Conservation (phyloP, 2,329 filamentous ascomycete species). For the Alternaria triticina region DNA sequence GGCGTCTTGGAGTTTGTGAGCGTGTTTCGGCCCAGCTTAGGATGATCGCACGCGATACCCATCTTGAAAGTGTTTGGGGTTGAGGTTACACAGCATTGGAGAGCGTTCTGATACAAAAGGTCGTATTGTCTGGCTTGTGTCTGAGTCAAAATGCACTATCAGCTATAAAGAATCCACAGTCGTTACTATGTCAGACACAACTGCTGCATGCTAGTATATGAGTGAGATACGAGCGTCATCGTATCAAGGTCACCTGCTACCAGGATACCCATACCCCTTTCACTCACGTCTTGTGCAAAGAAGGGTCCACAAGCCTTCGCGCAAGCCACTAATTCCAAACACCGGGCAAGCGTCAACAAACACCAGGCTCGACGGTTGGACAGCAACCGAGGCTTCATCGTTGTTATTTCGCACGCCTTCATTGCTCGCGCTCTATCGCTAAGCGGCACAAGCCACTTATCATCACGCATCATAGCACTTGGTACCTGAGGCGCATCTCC, state of each 20-base stretch:
- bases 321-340: constrained; percentile 4
- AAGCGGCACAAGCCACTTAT: constrained; percentile 14
- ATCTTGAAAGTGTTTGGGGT: constrained; percentile 21
- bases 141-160: neutral
- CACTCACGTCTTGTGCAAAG: neutral
- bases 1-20: constrained; percentile 37
- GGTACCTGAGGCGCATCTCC: constrained; percentile 19
- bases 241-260: neutral
- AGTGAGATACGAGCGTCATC: neutral
- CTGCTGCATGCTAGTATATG: neutral
- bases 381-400: neutral
- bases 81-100: constrained; percentile 1
- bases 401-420: neutral
- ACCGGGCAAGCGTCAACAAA: constrained; percentile 19
- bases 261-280: constrained; percentile 12
- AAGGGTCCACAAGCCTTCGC: constrained; percentile 1
- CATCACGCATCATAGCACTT: constrained; percentile 4
- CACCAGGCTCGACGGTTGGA: neutral
- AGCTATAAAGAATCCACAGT: neutral
- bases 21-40: constrained; percentile 12
- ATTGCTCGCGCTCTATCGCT: constrained; percentile 16
- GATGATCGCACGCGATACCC: constrained; percentile 36
- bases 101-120: neutral
- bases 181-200: neutral
- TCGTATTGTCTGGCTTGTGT: neutral